Conservation (phyloP, 495 filamentous ascomycete genomes). For the Aspergillus sparsus region DNA sequence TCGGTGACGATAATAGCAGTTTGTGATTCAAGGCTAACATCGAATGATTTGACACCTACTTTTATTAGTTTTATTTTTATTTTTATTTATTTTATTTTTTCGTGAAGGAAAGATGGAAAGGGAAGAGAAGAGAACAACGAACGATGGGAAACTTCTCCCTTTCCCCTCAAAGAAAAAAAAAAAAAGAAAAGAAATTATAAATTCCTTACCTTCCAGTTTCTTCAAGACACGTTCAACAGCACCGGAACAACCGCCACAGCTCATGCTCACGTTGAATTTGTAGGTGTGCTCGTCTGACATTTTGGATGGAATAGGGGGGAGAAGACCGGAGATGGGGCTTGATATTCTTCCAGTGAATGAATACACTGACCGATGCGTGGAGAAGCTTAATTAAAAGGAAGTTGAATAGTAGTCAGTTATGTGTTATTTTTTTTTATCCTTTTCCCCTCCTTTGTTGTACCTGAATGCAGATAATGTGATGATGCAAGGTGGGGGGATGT, state of each 20-base stretch:
- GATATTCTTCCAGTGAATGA: background rate
- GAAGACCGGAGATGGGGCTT: background rate
- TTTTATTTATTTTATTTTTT: too few species aligned
- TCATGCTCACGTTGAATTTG: conserved; percentile 71
- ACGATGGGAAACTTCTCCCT: too few species aligned
- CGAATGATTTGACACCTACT: conserved; percentile 80
- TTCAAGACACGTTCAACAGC: conserved; percentile 90
- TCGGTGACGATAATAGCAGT: conserved; percentile 72
- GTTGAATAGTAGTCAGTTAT: too few species aligned
- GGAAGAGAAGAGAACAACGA: background rate
- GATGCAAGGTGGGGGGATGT: too few species aligned
- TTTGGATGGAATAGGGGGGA: conserved; percentile 14
- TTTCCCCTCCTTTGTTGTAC: too few species aligned
- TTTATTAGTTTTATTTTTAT: background rate
- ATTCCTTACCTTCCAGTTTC: conserved; percentile 75
- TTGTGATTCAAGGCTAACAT: conserved; percentile 82
- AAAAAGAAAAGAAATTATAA: conserved; percentile 11
- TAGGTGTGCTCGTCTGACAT: conserved; percentile 64
- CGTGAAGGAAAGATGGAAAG: too few species aligned
- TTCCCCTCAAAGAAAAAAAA: background rate
- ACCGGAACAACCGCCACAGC: conserved; percentile 69
- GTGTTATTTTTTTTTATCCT: too few species aligned
- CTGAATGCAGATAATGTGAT: too few species aligned
- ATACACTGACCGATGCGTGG: background rate
- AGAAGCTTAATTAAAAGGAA: too few species aligned